Base-by-base conservation (phyloP, 129 eudicot genomes). In the Escallonia rubra region DNA sequence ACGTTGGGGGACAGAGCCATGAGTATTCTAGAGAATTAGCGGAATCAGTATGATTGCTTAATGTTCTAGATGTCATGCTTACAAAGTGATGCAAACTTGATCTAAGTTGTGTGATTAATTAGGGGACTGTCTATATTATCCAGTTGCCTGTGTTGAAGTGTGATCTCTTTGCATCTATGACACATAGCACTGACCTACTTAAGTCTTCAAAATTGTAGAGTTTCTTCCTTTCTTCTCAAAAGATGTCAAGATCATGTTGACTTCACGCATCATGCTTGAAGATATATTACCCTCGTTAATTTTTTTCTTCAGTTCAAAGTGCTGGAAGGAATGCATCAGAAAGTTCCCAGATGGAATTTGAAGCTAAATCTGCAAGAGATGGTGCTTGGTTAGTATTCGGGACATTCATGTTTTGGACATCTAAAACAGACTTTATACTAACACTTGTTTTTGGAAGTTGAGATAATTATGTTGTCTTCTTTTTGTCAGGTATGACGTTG, bases 301-400 rank as follows among this genome's bases (percentile, higher is more conserved):
- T 41, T 15, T 50, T 48, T 64, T 66, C 8, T 40, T 53, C 81
- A 74, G 83, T 76, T 62, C 87, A 64, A 81, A 66, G 38, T 79
- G 81, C 74, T 52, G 90, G 70, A 58, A 80, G 78, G 80, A 81
- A 71, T 62, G 65, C 73, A 43, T 64, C 86, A 43, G 93, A 89
- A 60, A 85, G 72, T 78, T 72, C 86, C 40, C 90, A 61, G 74
- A 84, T 94, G 99, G 99, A 94, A 74, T 94, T 84, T 61, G 99
- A 94, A 85, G 99, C 99, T 68, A 94, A 90, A 83, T 94, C 99
- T 66, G 96, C 97, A 7, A 79, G 99, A 69, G 99, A 94, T 81
- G 99, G 97, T 79, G 97, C 97, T 76, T 94, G 99, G 99, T 89
- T 75, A 63, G 91, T 78, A 56, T 34, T 66, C 50, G 13, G 12